Base-by-base conservation (phyloP, 164 flowering plant species). In the Malania oleifera region DNA sequence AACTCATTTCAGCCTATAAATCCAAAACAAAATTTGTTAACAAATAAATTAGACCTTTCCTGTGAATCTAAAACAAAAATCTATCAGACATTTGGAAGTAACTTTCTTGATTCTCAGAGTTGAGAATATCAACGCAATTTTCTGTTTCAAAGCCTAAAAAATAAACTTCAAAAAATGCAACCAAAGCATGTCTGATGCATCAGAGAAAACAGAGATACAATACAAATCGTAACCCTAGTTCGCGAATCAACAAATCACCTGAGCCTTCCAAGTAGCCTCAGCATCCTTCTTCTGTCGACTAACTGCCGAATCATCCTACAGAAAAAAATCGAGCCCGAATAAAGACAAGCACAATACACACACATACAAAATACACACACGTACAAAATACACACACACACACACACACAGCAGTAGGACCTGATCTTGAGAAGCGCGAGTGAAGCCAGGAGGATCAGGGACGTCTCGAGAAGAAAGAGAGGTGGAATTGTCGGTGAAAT, bases 231-330 rank as follows among this genome's bases (percentile, higher is more conserved):
- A 18, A 62, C 17, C 44, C 38, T 24, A 23, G 35, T 27, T 12
- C 13, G 27, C 20, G 7, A 40, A 56, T 35, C 20, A 54, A 46
- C 5, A 3, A 18, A 65, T 18, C 65, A 85, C 98, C 96, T 91
- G 96, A 39, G 89, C 11, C 70, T 91, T 91, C 98, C 98, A 91
- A 75, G 63, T 80, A 7, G 92, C 76, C 72, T 91, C 98, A 20
- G 95, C 88, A 46, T 91, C 96, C 76, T 91, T 91, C 87, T 83
- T 86, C 61, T 88, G 91, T 17, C 82, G 80, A 62, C 79, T 79
- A 22, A 77, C 52, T 1, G 90, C 37, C 1, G 90, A 79, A 78
- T 88, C 98, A 53, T 91, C 98, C 95, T 89, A 48, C 7, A 24
- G n/a, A n/a, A 18, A 14, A 14, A 66, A 31, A 57, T 24, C 34